Evolutionary conservation across 805 yeast species (phyloP).

Genomic region (Starmera caribaea): DNA sequence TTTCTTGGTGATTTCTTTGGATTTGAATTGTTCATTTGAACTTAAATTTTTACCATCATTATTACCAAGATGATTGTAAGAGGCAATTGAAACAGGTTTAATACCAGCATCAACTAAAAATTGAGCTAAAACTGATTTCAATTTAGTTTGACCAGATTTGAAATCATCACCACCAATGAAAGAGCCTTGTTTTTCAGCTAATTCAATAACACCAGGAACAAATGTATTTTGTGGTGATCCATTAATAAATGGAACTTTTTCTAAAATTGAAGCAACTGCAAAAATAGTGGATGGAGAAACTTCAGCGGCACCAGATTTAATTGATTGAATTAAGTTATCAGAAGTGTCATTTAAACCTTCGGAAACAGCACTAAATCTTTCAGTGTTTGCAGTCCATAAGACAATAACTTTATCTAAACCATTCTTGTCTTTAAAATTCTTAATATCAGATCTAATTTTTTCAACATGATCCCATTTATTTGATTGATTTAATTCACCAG

Average conservation of each 20-base stretch:
- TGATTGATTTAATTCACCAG: slow-evolving; percentile 39
- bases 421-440: slow-evolving; percentile 63
- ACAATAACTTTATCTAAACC: slow-evolving; percentile 79
- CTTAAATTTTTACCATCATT: slow-evolving; percentile 90
- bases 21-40: slow-evolving; percentile 87
- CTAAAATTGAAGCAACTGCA: slow-evolving; percentile 88
- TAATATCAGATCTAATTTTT: slow-evolving; percentile 74
- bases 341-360: slow-evolving; percentile 83
- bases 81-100: slow-evolving; percentile 88
- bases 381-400: slow-evolving; percentile 97
- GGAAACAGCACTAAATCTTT: slow-evolving; percentile 73
- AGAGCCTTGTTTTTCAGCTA: slow-evolving; percentile 66
- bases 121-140: slow-evolving; percentile 94
- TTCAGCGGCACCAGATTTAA: slow-evolving; percentile 74
- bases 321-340: slow-evolving; percentile 63
- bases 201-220: slow-evolving; percentile 88
- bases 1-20: slow-evolving; percentile 89
- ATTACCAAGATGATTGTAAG: slow-evolving; percentile 93
- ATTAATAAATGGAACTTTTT: slow-evolving; percentile 81
- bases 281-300: slow-evolving; percentile 89
- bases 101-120: slow-evolving; percentile 96
- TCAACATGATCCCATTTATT: slow-evolving; percentile 89
- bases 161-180: slow-evolving; percentile 97
- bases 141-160: slow-evolving; percentile 92
- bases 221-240: slow-evolving; percentile 98